Evolutionary conservation across 2,329 filamentous ascomycete species (phyloP), one percentile per base, ranked within the genome.

Genomic region (Arthrobotrys entomopaga): DNA sequence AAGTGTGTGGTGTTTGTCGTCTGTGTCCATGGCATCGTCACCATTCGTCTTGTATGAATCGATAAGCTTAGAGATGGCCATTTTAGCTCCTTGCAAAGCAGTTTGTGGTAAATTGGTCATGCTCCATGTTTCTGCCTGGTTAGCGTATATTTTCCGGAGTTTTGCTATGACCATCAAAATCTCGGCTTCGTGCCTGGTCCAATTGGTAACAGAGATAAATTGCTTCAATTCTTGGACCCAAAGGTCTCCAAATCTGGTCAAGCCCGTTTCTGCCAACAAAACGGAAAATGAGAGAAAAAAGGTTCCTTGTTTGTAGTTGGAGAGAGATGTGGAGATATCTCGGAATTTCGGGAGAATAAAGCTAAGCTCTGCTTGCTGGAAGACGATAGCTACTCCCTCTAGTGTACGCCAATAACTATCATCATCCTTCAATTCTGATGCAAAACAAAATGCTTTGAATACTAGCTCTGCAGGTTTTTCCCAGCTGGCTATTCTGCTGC

Each of bases 241-340:
- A n/a, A 73, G 20, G 2, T 73, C 69, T 15, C 88, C 87, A 79
- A 98, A 99, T 43, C 91, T 87, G 61, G 89, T 87, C 1, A 86
- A 80, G 52, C 93, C 89, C 40, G 96, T 84, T 63, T 92, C 87
- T 0, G 91, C 89, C 77, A 95, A 89, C 60, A 91, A 89, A 13
- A 90, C 89, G 81, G 92, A 97, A 81, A 98, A 97, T 0, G 89
- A 86, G 49, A 98, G 86, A 80, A 97, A 98, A 29, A 78, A 59
- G 1, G 8, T 26, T 1, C 73, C 76, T 13, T 56, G 54, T 42
- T 60, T 77, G 22, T 58, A 71, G 13, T 86, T 86, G 2, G 87
- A 88, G 54, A 96, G 82, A 2, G 84, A 83, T 38, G 89, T 87
- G 80, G 87, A 86, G 52, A 96, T 84, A 2, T 87, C 82, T 15